Evolutionary conservation across 176 grass and related monocot genomes (phyloP).

Genomic region (Panicum miliaceum): DNA sequence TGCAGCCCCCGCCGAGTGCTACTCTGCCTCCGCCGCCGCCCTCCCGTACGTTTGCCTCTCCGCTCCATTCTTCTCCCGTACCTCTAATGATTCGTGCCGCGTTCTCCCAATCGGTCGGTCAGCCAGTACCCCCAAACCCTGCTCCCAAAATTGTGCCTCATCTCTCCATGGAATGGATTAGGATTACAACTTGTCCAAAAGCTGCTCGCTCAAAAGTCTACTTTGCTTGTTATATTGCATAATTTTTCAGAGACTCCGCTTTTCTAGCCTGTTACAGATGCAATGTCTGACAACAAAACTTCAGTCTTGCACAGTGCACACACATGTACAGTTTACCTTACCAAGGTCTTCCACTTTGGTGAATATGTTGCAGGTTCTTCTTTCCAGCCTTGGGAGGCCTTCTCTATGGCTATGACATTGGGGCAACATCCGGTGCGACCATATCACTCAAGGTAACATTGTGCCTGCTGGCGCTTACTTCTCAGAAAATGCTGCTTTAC

Average conservation of each 20-base stretch:
- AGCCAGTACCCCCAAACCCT: not conserved
- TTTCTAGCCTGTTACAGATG: not conserved
- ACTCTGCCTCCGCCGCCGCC: slow-evolving; percentile 58
- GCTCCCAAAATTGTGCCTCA: not conserved
- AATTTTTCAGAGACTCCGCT: not conserved
- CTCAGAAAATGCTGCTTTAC: not conserved
- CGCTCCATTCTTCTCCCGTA: not conserved
- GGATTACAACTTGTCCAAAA: not conserved
- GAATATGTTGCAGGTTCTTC: slow-evolving; percentile 65
- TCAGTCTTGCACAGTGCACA: not conserved
- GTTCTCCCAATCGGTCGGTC: not conserved
- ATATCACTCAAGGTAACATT: slow-evolving; percentile 74
- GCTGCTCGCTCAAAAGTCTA: not conserved
- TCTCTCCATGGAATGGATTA: not conserved
- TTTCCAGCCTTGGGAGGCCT: slow-evolving; percentile 91
- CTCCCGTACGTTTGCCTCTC: slow-evolving; percentile 53
- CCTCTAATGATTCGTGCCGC: not conserved
- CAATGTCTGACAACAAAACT: not conserved
- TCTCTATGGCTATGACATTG: slow-evolving; percentile 97
- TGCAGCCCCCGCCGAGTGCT: slow-evolving; percentile 47
- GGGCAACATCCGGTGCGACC: slow-evolving; percentile 88
- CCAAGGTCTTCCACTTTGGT: not conserved
- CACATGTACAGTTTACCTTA: slow-evolving; percentile 5
- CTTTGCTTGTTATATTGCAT: not conserved
- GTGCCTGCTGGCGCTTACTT: not conserved